Evolutionary conservation across 176 grass and related monocot species (phyloP).

Genomic region (Aegilops umbellulata): DNA sequence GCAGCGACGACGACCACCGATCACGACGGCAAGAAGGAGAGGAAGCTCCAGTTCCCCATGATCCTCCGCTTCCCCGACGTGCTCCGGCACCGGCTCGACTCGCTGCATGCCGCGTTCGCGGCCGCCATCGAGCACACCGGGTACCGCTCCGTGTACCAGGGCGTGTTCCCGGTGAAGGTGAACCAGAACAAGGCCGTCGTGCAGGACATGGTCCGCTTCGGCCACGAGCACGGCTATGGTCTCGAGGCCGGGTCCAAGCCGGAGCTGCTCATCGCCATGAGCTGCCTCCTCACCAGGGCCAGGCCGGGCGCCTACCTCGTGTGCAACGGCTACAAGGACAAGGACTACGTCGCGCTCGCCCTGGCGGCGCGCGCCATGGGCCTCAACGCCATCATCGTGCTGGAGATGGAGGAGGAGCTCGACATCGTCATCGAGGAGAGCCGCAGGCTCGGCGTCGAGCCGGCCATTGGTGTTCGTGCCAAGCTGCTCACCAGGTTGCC

Average conservation of each 20-base stretch:
- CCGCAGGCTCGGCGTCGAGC: background rate
- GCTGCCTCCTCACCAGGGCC: background rate
- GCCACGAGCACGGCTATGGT: background rate
- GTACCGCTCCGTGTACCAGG: slow-evolving; percentile 8
- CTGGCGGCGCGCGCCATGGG: too few species aligned
- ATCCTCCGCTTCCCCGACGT: slow-evolving; percentile 40
- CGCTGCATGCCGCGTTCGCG: slow-evolving; percentile 24
- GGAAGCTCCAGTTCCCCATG: slow-evolving; percentile 17
- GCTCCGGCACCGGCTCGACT: slow-evolving; percentile 9
- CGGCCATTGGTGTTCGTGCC: background rate
- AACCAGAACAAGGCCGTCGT: slow-evolving; percentile 29
- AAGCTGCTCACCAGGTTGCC: slow-evolving; percentile 17
- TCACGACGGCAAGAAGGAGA: background rate
- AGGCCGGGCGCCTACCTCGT: too few species aligned
- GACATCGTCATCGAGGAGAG: slow-evolving; percentile 13
- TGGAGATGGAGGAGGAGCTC: slow-evolving; percentile 37
- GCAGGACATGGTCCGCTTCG: slow-evolving; percentile 7
- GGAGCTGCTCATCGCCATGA: slow-evolving; percentile 24
- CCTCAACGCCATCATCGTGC: background rate
- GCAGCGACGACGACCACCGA: background rate
- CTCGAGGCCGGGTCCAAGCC: slow-evolving; percentile 41
- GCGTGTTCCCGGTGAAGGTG: slow-evolving; percentile 32
- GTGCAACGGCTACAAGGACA: too few species aligned
- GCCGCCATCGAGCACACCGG: background rate
- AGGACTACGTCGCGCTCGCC: too few species aligned